Evolutionary conservation across 305 asterid genomes (phyloP).

Genomic region (Salvia sclarea): DNA sequence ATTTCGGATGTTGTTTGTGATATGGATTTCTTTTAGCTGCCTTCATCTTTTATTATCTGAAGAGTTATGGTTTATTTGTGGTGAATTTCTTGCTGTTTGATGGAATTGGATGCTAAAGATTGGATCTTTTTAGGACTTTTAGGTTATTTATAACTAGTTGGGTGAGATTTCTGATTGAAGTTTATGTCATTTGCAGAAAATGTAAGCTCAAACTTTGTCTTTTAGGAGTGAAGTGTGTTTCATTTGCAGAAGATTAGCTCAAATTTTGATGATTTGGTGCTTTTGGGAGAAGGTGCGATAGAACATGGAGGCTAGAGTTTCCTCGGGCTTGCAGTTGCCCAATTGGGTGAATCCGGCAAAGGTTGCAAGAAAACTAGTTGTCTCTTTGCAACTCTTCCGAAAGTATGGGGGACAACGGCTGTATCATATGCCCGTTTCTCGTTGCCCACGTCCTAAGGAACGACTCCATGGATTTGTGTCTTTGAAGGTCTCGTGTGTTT

Average conservation of each 20-base stretch:
- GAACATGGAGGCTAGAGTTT: slow-evolving; percentile 59
- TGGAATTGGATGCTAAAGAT: slow-evolving; percentile 24
- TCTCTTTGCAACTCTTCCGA: slow-evolving; percentile 43
- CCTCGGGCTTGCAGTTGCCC: slow-evolving; percentile 47
- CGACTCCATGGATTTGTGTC: slow-evolving; percentile 32
- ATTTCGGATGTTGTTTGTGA: slow-evolving; percentile 11
- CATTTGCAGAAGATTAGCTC: slow-evolving; percentile 24
- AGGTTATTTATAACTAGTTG: not conserved
- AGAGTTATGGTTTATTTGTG: not conserved
- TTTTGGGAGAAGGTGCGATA: slow-evolving; percentile 19
- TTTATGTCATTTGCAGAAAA: slow-evolving; percentile 22
- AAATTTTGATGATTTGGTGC: slow-evolving; percentile 13
- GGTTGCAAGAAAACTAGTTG: slow-evolving; percentile 39
- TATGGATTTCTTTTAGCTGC: not conserved
- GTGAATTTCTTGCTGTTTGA: not conserved
- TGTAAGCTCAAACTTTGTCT: slow-evolving; percentile 13
- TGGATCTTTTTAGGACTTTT: not conserved
- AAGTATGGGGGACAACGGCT: slow-evolving; percentile 32
- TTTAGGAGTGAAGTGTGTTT: not conserved
- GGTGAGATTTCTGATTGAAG: not conserved
- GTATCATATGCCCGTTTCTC: slow-evolving; percentile 35
- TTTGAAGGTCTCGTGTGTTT: slow-evolving; percentile 58
- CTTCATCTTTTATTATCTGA: not conserved
- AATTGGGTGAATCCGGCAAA: slow-evolving; percentile 41
- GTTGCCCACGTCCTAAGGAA: slow-evolving; percentile 36